Percentiles rank a stretch among this genome's conserved stretches.
Evolutionary conservation across 73 alveolate genomes (phyloP).

Genomic region (Paramecium caudatum): DNA sequence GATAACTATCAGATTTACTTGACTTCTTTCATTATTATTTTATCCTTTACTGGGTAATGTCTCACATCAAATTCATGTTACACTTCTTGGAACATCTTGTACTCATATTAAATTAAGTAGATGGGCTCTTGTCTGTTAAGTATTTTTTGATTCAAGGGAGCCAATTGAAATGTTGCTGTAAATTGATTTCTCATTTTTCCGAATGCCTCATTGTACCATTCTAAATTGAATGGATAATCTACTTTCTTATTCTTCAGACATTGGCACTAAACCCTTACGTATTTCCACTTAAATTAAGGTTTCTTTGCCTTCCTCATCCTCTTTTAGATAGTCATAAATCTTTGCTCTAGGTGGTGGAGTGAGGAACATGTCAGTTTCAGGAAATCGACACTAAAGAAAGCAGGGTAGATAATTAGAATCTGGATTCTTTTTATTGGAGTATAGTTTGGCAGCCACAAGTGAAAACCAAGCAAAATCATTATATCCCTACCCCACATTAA

Average conservation of each 20-base stretch:
- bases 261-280: constrained; percentile 7
- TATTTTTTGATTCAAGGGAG: not conserved
- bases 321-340: not conserved
- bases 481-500: constrained; percentile 73
- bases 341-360: constrained; percentile 59
- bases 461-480: constrained; percentile 78
- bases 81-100: constrained; percentile 64
- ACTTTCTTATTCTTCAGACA: constrained; percentile 54
- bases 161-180: not conserved
- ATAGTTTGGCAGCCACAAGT: constrained; percentile 72
- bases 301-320: constrained; percentile 27
- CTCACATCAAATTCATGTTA: constrained; percentile 55
- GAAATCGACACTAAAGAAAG: constrained; percentile 22
- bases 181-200: constrained; percentile 71
- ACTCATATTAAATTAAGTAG: constrained; percentile 41
- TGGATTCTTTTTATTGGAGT: constrained; percentile 71
- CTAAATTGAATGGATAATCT: not conserved
- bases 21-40: constrained; percentile 2
- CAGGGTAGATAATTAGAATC: constrained; percentile 72
- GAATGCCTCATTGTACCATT: constrained; percentile 74
- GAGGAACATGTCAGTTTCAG: constrained; percentile 33
- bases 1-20: not conserved
- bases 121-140: constrained; percentile 22
- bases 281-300: not conserved
- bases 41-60: constrained; percentile 25